Base-by-base conservation (phyloP, 2,329 filamentous ascomycete genomes). In the Neurospora crassa region DNA sequence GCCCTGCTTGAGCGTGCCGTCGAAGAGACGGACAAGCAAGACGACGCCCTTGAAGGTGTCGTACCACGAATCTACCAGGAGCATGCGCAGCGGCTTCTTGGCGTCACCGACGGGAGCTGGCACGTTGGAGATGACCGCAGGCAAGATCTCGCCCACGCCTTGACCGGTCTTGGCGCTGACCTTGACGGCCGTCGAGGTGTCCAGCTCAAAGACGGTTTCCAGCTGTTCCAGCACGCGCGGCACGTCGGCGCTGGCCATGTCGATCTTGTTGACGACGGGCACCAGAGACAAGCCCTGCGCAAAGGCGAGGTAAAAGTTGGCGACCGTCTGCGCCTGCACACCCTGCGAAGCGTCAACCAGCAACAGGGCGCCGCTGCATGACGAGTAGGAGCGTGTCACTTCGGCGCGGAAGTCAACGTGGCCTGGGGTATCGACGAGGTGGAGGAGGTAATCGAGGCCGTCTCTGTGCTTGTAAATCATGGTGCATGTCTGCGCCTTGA, bases 321-420 rank as follows among this genome's bases (percentile, higher is more conserved):
- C 96, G 10, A 99, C 96, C 0, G 96, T 99, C 84, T 99, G 96
- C 5, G 96, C 96, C 83, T 99, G 96, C 2, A 99, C 90, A 67
- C 96, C 96, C 82, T 99, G 96, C 76, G 92, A 97, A 8, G 95
- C 96, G 84, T 99, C 96, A 2, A 99, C 95, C 1, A 99, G 88
- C 69, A 99, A 85, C 72, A 99, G 80, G 0, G 96, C 95, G 69
- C 96, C 96, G 74, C 94, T 95, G 79, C 96, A 99, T 78, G 93
- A 97, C 69, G 95, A 95, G 83, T 99, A 99, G 74, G 93, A 97
- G 68, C 96, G 88, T 42, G 93, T 96, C 12, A 99, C 96, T 81
- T 99, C 96, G 68, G 96, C 96, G 71, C 96, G 89, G 81, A 99
- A 99, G 83, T 99, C 96, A 71, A 99, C 96, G 83, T 99, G 96